phyloP scores from a whole-genome alignment of 2,329 filamentous ascomycete genomes.

The Cercospora zeae-maydis region DNA sequence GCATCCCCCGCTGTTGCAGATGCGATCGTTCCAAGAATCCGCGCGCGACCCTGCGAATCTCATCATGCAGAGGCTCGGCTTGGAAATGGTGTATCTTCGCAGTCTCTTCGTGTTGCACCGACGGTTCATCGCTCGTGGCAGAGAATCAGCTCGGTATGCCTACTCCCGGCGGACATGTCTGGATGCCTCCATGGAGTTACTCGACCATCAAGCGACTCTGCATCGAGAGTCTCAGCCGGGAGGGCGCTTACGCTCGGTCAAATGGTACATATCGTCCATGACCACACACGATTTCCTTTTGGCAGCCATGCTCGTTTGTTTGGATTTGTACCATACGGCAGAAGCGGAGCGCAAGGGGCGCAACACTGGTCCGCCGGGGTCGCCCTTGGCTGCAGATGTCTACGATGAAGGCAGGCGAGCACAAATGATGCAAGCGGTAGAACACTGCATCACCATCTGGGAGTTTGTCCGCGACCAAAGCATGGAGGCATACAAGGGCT shows the following conservation, averaged over 20 bases:
- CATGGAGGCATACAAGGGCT: constrained; percentile 87
- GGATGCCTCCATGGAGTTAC: constrained; percentile 77
- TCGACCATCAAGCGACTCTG: constrained; percentile 72
- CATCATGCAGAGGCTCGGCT: constrained; percentile 76
- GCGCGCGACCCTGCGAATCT: constrained; percentile 64
- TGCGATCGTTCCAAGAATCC: constrained; percentile 70
- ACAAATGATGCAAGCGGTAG: constrained; percentile 73
- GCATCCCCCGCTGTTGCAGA: constrained; percentile 74
- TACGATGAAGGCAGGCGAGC: constrained; percentile 52
- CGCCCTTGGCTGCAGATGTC: constrained; percentile 35
- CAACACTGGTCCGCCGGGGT: constrained; percentile 24
- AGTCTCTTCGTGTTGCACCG: constrained; percentile 84
- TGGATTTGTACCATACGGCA: constrained; percentile 73
- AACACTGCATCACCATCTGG: constrained; percentile 75
- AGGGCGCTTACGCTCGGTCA: constrained; percentile 68
- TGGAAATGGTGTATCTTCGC: constrained; percentile 85
- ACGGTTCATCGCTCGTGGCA: constrained; percentile 75
- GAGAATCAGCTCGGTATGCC: constrained; percentile 74
- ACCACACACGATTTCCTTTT: constrained; percentile 83
- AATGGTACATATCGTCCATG: constrained; percentile 74
- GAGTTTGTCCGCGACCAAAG: constrained; percentile 70
- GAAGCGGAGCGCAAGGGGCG: constrained; percentile 41
- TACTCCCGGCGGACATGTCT: constrained; percentile 82
- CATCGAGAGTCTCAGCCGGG: constrained; percentile 69
- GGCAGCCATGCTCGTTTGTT: constrained; percentile 76